Evolutionary conservation across 23 red algal species (phyloP), one percentile per base, ranked within the genome.

Genomic region (Gracilaria vermiculophylla): DNA sequence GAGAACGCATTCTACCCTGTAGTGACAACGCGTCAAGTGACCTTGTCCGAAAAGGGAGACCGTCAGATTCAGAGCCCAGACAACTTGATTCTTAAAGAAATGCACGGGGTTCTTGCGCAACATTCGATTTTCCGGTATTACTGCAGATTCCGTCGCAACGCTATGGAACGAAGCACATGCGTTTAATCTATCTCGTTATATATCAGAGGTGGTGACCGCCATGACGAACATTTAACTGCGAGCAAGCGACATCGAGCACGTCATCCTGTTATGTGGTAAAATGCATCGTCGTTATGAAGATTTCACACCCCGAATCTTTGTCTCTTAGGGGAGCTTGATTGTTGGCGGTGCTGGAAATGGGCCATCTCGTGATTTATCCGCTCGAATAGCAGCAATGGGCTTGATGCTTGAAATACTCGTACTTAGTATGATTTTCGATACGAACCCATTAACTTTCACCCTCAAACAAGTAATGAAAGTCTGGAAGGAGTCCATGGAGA

Each of bases 71-170:
- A 48, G 74, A 91, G 60, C 54, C 81, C 28, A 45, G 87, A 40
- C 74, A 81, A 53, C 82, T 93, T 16, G 95, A 97, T 71, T 81
- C 89, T 50, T 97, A 25, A 97, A 97, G 81, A 93, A 93, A 39
- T 97, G 95, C 62, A 93, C 89, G 13, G 95, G 90, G 28, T 97
- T 97, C 72, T 85, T 97, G 44, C 75, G 95, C 58, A 89, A 81
- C 56, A 81, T 97, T 60, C 87, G 89, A n/a, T 74, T 70, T 42
- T 67, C 48, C 20, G 87, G 85, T 0, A 58, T 88, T 41, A 82
- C 34, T 23, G 80, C 55, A 12, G 80, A 79, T 19, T 76, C 73
- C 49, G 62, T 70, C 23, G 15, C 80, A 32, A 53, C 92, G 41
- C 57, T 94, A 2, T 72, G 66, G 9, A 53, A 39, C 3, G 95